These are phyloP conservation scores for Sporodiniella umbellata DNA, from an alignment of 371 early-diverging fungal species.

Conservation along the genomic window DNA sequence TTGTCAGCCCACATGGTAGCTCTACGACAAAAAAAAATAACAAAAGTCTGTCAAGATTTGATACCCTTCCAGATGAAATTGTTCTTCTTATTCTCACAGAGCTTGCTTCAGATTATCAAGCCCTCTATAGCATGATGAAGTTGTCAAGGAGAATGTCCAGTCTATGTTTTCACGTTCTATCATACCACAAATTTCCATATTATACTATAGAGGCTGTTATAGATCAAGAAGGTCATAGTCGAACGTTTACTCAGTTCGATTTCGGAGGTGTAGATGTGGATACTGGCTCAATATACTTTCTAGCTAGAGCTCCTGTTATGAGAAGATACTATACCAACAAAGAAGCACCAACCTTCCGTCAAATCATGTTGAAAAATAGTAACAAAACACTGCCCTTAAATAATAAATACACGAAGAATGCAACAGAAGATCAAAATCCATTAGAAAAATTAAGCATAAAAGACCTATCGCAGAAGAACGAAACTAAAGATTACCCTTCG, in stretches of 20 bases:
- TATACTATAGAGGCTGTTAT: neutral
- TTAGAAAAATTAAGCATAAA: neutral
- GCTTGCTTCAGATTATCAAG: neutral
- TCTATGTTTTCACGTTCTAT: constrained; percentile 1
- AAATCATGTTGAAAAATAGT: neutral
- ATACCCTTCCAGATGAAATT: constrained; percentile 14
- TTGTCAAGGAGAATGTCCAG: constrained; percentile 5
- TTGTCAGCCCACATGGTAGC: neutral
- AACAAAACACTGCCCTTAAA: neutral
- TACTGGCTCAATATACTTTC: neutral
- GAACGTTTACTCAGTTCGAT: constrained; percentile 5
- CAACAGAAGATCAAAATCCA: neutral
- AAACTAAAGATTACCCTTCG: neutral
- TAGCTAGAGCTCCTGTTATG: neutral
- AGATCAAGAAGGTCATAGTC: constrained; percentile 20
- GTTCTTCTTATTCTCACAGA: constrained; percentile 7
- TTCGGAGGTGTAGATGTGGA: constrained; percentile 1
- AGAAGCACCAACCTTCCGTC: constrained; percentile 11
- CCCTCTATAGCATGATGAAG: constrained; percentile 2
- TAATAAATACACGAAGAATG: neutral
- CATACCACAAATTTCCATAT: constrained; percentile 3
- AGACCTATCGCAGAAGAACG: neutral
- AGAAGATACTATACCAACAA: constrained; percentile 12
- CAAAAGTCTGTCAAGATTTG: neutral
- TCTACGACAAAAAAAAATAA: neutral